phyloP scores from a whole-genome alignment of 257 asterid species.

The Echium plantagineum region DNA sequence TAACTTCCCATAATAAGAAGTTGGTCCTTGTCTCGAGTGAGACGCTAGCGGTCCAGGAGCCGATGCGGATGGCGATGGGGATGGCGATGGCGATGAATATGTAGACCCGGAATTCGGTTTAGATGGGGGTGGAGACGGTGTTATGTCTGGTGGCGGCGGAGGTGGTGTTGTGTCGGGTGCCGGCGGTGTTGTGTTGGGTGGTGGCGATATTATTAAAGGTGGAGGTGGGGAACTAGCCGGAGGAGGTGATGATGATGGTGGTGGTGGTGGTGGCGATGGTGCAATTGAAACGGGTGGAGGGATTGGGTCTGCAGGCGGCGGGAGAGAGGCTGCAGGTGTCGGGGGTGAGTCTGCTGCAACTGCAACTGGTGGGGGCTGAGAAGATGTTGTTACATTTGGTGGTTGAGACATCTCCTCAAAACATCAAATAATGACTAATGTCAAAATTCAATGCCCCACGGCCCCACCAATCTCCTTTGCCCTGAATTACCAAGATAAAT shows the following conservation, averaged over 20 bases:
- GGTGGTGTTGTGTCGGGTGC: neutral
- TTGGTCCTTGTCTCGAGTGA: neutral
- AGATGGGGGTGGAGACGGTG: constrained; percentile 17
- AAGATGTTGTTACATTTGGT: constrained; percentile 17
- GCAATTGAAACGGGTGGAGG: too few species aligned
- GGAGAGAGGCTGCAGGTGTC: constrained; percentile 18
- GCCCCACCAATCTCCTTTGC: neutral
- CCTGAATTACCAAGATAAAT: neutral
- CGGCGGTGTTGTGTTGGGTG: neutral
- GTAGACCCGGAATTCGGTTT: constrained; percentile 12
- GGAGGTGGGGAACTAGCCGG: constrained; percentile 14
- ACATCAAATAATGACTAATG: too few species aligned
- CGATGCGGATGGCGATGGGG: too few species aligned
- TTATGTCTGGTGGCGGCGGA: constrained; percentile 9
- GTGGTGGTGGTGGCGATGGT: constrained; percentile 19
- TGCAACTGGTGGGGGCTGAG: constrained; percentile 1
- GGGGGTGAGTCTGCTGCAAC: neutral
- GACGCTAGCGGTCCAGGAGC: constrained; percentile 7
- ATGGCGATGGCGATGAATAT: too few species aligned
- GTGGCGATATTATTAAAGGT: constrained; percentile 2
- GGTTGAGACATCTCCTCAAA: neutral
- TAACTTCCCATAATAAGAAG: neutral
- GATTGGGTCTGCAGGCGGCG: too few species aligned
- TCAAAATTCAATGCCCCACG: neutral
- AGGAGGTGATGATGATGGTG: constrained; percentile 10